Conservation (phyloP, 495 filamentous ascomycete species). For the Penicillium soppii region DNA sequence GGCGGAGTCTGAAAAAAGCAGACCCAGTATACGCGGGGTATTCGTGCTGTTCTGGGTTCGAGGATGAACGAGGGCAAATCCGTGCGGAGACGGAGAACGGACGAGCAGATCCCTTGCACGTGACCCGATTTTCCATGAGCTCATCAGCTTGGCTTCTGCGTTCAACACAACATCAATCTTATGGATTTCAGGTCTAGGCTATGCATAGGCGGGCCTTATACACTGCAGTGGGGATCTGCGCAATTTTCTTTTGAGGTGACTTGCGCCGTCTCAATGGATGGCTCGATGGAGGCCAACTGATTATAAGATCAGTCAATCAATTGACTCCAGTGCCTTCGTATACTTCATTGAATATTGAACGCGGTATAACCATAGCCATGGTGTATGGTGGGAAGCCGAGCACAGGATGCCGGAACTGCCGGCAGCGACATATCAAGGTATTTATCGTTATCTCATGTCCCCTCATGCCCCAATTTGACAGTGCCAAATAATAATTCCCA, state of each 20-base stretch:
- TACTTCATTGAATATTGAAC: neutral
- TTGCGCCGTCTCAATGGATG: neutral
- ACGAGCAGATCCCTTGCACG: conserved; percentile 1
- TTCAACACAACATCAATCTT: neutral
- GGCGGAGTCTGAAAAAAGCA: neutral
- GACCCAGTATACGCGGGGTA: neutral
- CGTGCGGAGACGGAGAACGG: conserved; percentile 2
- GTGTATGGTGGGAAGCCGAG: conserved; percentile 74
- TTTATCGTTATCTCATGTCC: neutral
- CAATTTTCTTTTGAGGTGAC: neutral
- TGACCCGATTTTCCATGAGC: neutral
- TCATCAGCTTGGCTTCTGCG: neutral
- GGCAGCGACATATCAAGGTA: conserved; percentile 62
- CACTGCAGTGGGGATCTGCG: neutral
- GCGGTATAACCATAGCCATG: conserved; percentile 36
- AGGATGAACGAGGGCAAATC: neutral
- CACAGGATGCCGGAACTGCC: conserved; percentile 66
- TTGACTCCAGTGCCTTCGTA: neutral
- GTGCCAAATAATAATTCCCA: no score
- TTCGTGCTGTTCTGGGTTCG: neutral
- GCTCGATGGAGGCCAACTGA: neutral
- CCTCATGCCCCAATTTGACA: neutral
- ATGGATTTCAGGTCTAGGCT: neutral
- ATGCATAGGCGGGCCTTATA: neutral
- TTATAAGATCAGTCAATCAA: neutral